These are phyloP conservation scores for Adansonia digitata DNA, from an alignment of 345 rosid genomes.

Conservation along the genomic window DNA sequence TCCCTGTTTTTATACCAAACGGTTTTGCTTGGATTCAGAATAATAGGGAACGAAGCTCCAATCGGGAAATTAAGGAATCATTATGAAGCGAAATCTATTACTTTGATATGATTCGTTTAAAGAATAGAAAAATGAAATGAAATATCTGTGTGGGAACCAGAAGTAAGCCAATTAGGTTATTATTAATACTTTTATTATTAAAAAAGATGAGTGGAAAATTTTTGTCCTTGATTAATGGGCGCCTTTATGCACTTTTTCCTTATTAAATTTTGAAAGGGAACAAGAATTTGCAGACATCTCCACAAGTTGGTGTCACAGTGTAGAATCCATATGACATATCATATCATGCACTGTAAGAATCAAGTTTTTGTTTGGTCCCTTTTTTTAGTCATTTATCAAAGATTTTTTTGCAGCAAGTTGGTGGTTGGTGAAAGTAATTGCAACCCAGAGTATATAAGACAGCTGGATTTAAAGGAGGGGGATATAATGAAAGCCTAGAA, in stretches of 20 bases:
- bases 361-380: background rate
- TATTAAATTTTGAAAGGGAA: background rate
- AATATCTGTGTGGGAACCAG: background rate
- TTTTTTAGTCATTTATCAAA: background rate
- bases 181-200: background rate
- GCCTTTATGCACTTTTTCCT: background rate
- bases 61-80: background rate
- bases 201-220: background rate
- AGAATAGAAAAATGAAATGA: background rate
- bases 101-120: background rate
- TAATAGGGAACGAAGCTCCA: background rate
- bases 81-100: background rate
- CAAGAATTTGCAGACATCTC: conserved; percentile 2
- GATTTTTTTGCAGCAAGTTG: background rate
- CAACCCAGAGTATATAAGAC: background rate
- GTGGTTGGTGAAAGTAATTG: background rate
- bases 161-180: background rate
- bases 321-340: background rate
- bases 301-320: background rate
- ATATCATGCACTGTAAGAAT: background rate
- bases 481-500: conserved; percentile 6
- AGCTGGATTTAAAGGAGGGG: conserved; percentile 1
- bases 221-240: background rate
- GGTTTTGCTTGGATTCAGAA: conserved; percentile 11
- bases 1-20: conserved; percentile 5